Base-by-base conservation (phyloP, 352 stramenopile species). In the Phytophthora tentaculata region DNA sequence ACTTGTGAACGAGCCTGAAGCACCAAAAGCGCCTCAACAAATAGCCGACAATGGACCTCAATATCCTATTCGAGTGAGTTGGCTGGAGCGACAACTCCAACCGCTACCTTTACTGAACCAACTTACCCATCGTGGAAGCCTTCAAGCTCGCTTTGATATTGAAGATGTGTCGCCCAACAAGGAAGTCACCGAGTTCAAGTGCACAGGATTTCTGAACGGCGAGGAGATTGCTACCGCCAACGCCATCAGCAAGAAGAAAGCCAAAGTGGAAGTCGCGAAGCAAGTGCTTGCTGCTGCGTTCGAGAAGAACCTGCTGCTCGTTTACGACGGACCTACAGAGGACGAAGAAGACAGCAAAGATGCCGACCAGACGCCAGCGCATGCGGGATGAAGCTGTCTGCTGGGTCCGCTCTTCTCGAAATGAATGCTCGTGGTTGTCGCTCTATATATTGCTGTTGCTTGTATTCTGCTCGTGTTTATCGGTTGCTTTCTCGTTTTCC, bases 221-320 rank as follows among this genome's bases (percentile, higher is more conserved):
- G 63, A 84, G 29, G 12, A 70, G 17, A 61, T 87, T 5, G 73
- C 56, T 22, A 56, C 64, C 14, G 71, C 71, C 0, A 75, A 62
- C 6, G 86, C 77, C 2, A 68, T 92, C 1, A 77, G 84, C 41
- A 97, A 97, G 65, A 93, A 95, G 73, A 98, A 98, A 64, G 86
- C 92, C 16, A 79, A 79, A 44, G 58, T 56, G 7, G 71, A 84
- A 51, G 84, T 80, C n/a, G 83, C 81, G 0, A 64, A 67, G 19
- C 69, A 90, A 23, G 80, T 96, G 65, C 76, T 98, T 64, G 88
- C 86, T 32, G 73, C 82, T 53, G 93, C 88, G 6, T 69, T 95
- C 54, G 84, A 94, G 51, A 83, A 77, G 56, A 81, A 79, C 9
- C 45, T 79, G 20, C 49, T 81, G 6, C 58, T 76, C 28, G 74